These are phyloP conservation scores for Ophiocordyceps camponoti-floridani DNA, from an alignment of 2,329 filamentous ascomycete species.

Conservation along the genomic window DNA sequence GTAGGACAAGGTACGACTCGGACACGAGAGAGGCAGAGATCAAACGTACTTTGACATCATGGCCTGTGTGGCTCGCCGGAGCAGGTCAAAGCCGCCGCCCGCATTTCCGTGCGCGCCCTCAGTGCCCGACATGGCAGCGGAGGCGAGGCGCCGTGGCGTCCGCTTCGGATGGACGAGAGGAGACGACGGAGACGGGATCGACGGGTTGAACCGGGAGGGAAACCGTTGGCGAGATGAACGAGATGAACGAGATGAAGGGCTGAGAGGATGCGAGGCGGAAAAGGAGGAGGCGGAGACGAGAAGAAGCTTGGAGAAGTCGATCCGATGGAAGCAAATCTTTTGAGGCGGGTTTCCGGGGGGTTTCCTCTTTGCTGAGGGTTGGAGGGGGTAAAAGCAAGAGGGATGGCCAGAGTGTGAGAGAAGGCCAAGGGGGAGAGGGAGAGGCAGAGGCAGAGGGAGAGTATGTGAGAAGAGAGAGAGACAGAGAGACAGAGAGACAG, in stretches of 20 bases:
- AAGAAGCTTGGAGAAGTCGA: too few relatives aligned
- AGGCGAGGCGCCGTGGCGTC: neutral
- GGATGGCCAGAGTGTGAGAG: neutral
- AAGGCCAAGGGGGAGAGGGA: neutral
- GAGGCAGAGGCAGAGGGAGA: neutral
- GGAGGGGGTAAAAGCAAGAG: neutral
- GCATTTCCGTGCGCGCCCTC: slow-evolving; percentile 18
- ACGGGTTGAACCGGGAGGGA: neutral
- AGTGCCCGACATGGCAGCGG: slow-evolving; percentile 27
- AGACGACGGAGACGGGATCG: neutral
- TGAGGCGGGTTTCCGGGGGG: too few relatives aligned
- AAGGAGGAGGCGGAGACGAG: too few relatives aligned
- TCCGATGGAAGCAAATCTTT: too few relatives aligned
- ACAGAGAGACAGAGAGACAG: neutral
- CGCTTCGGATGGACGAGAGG: neutral
- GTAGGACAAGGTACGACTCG: too few relatives aligned
- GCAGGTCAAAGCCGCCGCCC: slow-evolving; percentile 32
- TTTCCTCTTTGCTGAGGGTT: neutral
- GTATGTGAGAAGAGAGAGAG: neutral
- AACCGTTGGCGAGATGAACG: neutral
- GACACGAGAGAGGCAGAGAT: slow-evolving; percentile 1
- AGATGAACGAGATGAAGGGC: too few relatives aligned
- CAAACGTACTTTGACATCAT: slow-evolving; percentile 43
- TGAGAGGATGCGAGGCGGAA: too few relatives aligned
- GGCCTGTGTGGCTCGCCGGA: slow-evolving; percentile 41